Conservation (phyloP, 78 protist genomes). For the Mantamonas sphyraenae region DNA sequence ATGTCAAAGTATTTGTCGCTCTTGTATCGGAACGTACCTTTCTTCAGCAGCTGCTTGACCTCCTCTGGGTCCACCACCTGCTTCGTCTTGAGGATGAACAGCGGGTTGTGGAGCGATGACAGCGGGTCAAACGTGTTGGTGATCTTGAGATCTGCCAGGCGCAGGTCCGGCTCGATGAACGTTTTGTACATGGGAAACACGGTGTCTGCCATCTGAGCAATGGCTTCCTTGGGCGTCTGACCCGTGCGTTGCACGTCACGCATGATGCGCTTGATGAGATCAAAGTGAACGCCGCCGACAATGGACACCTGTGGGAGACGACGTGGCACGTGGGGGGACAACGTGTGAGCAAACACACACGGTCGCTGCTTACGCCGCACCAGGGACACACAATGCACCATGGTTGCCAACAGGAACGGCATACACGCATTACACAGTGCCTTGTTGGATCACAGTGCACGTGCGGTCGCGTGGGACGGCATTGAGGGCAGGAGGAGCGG, state of each 20-base stretch:
- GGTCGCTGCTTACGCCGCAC: too few species aligned
- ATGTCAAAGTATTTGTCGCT: constrained; percentile 46
- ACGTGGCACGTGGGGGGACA: too few species aligned
- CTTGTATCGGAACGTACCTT: constrained; percentile 26
- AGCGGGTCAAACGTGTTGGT: constrained; percentile 53
- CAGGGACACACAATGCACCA: too few species aligned
- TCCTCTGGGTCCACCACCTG: constrained; percentile 29
- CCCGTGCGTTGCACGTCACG: constrained; percentile 52
- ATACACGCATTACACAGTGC: too few species aligned
- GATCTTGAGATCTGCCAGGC: constrained; percentile 37
- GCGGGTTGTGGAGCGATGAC: constrained; percentile 36
- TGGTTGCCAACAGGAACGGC: too few species aligned
- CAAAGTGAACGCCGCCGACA: constrained; percentile 62
- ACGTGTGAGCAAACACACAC: too few species aligned
- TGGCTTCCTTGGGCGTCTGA: constrained; percentile 51
- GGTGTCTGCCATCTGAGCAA: constrained; percentile 53
- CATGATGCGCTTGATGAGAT: constrained; percentile 50
- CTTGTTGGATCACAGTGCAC: too few species aligned
- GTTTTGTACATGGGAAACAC: constrained; percentile 67
- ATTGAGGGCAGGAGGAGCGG: too few species aligned
- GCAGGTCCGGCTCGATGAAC: constrained; percentile 53
- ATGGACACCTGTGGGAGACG: constrained; percentile 42
- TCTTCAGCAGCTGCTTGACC: constrained; percentile 19
- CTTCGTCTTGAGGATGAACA: constrained; percentile 40
- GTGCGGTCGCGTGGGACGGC: too few species aligned